These are phyloP conservation scores for Anacardium occidentale DNA, from an alignment of 345 rosid genomes.

Conservation along the genomic window DNA sequence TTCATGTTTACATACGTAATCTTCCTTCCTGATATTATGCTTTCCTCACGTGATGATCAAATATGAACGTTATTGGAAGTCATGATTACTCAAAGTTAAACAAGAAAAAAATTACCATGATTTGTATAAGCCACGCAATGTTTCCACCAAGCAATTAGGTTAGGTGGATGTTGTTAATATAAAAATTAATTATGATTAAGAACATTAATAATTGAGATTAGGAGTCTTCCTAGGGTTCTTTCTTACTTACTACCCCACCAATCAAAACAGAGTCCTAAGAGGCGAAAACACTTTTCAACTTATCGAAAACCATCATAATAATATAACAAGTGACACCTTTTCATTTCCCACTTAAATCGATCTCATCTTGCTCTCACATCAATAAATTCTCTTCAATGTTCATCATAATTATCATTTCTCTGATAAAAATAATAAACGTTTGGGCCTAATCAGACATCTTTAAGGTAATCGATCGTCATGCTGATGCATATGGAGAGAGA, in stretches of 20 bases:
- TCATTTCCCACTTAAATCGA: slow-evolving; percentile 11
- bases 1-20: background rate
- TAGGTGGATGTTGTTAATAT: background rate
- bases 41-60: slow-evolving; percentile 17
- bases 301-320: slow-evolving; percentile 20
- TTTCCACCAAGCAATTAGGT: background rate
- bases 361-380: slow-evolving; percentile 9
- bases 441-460: background rate
- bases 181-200: background rate
- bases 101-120: slow-evolving; percentile 15
- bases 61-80: background rate
- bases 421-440: slow-evolving; percentile 1
- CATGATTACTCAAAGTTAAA: slow-evolving; percentile 15
- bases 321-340: slow-evolving; percentile 28
- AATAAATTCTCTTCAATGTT: slow-evolving; percentile 7
- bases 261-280: slow-evolving; percentile 11
- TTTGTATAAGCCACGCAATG: slow-evolving; percentile 23
- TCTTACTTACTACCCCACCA: slow-evolving; percentile 13
- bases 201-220: background rate
- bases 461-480: slow-evolving; percentile 29
- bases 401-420: slow-evolving; percentile 12
- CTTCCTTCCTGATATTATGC: background rate
- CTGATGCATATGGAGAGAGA: slow-evolving; percentile 19
- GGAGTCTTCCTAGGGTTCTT: slow-evolving; percentile 10
- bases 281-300: slow-evolving; percentile 11